These are phyloP conservation scores for Coniella lustricola DNA, from an alignment of 2,329 filamentous ascomycete species.

Conservation along the genomic window DNA sequence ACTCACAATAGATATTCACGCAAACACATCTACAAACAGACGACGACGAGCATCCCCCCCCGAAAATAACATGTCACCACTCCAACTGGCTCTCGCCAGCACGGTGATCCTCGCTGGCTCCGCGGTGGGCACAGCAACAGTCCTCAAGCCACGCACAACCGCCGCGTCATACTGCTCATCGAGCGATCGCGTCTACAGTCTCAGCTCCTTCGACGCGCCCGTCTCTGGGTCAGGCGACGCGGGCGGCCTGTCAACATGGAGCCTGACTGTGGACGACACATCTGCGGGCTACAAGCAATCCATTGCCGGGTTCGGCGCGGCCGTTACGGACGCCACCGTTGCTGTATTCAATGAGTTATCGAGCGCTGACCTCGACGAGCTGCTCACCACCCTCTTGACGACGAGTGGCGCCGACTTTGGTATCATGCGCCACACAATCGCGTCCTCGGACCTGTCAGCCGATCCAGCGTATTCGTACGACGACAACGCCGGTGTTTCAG, in stretches of 20 bases:
- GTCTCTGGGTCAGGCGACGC: slow-evolving; percentile 27
- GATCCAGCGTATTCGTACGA: slow-evolving; percentile 35
- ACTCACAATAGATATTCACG: too few relatives aligned
- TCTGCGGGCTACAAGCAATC: slow-evolving; percentile 31
- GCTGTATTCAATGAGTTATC: slow-evolving; percentile 30
- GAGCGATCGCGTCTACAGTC: slow-evolving; percentile 29
- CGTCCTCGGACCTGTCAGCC: slow-evolving; percentile 32
- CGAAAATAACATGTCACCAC: slow-evolving; percentile 2
- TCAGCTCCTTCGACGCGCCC: slow-evolving; percentile 27
- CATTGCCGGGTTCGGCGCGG: slow-evolving; percentile 34
- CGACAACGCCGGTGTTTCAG: slow-evolving; percentile 26
- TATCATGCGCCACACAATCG: slow-evolving; percentile 34
- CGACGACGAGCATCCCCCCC: too few relatives aligned
- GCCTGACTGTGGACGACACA: slow-evolving; percentile 32
- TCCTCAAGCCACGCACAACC: slow-evolving; percentile 14
- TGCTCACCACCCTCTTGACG: slow-evolving; percentile 31
- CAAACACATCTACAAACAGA: background rate
- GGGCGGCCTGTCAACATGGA: slow-evolving; percentile 28
- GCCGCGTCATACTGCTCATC: slow-evolving; percentile 29
- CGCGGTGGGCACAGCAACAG: slow-evolving; percentile 7
- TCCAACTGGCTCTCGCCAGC: slow-evolving; percentile 3
- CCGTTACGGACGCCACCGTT: slow-evolving; percentile 35
- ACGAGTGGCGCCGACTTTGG: slow-evolving; percentile 31
- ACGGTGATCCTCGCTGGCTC: slow-evolving; percentile 6
- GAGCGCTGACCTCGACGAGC: slow-evolving; percentile 21